Base-by-base conservation (phyloP, 495 filamentous ascomycete genomes). In the Aeminium ludgeri region DNA sequence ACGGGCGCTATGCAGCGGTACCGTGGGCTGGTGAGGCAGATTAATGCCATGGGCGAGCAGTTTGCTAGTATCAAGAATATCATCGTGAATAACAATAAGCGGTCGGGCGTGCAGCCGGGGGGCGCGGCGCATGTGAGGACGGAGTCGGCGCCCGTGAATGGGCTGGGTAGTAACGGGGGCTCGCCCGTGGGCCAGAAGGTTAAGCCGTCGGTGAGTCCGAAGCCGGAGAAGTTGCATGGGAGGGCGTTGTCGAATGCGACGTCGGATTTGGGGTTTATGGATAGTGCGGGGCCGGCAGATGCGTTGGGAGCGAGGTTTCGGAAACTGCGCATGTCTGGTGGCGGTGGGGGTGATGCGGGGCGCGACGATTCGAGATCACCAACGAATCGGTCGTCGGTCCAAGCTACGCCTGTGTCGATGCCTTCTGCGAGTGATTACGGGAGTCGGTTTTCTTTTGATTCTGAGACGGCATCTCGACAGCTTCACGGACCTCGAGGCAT, bases 81-180 rank as follows among this genome's bases (percentile, higher is more conserved):
- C 19, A 86, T 87, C 47, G 67, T 71, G 38, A 70, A 73, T 20
- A 73, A 85, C 49, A 83, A 83, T 49, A 48, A 51, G 16, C 64
- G 62, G 39, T 73, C 56, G 25, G 73, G 74, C 7, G 58, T 71
- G 3, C 44, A 48, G 34, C 64, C 66, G 1, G 50, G 48, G 6
- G 6, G 12, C 6, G 10, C 20, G 12, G 38, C 7, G 11, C 45
- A 48, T 31, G 27, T 34, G 3, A 31, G 34, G 25, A 20, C 32
- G 20, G 39, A 36, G 29, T 33, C 36, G 11, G 33, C 30, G n/a
- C 38, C 43, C 0, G 15, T 20, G 28, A 33, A 45, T 28, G 23
- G 17, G 15, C 11, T 27, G 12, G 15, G 19, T 3, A 32, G 11
- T 20, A n/a, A 33, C 11, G 32, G 17, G 15, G 12, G 8, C 6